phyloP scores from a whole-genome alignment of 164 flowering plant genomes.

The Nelumbo lutea region DNA sequence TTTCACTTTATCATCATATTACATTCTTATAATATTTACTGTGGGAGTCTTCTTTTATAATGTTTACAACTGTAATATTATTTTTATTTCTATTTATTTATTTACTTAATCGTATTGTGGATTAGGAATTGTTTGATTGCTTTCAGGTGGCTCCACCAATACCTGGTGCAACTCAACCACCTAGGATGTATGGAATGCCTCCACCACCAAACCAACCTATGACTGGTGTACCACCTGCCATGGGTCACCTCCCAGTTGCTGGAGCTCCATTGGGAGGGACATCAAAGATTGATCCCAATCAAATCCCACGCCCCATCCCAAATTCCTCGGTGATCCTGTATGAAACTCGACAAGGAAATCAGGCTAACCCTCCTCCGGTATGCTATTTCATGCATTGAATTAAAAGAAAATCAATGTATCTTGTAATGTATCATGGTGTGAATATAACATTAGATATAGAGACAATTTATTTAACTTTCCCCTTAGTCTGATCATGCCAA shows the following conservation, averaged over 20 bases:
- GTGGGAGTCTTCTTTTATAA: neutral
- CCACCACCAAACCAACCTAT: conserved; percentile 58
- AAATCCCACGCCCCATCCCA: conserved; percentile 86
- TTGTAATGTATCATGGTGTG: neutral
- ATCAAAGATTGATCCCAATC: conserved; percentile 90
- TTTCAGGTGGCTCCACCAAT: conserved; percentile 34
- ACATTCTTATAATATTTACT: neutral
- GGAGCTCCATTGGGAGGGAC: conserved; percentile 52
- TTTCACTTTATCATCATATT: neutral
- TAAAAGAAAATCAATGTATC: neutral
- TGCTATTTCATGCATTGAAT: neutral
- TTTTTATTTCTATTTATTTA: too few species aligned
- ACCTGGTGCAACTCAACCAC: conserved; percentile 58
- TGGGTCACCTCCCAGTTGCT: conserved; percentile 44
- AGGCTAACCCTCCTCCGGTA: conserved; percentile 91
- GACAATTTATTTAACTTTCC: neutral
- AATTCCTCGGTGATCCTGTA: conserved; percentile 44
- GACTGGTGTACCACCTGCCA: conserved; percentile 51
- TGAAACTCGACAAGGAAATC: conserved; percentile 86
- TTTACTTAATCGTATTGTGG: neutral
- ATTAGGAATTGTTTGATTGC: conserved; percentile 6
- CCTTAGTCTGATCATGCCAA: neutral
- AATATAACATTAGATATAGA: neutral
- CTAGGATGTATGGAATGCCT: conserved; percentile 74
- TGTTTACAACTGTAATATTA: too few species aligned